Evolutionary conservation across 495 filamentous ascomycete species (phyloP), one percentile per base, ranked within the genome.

Genomic region (Trichoderma orchidacearum): DNA sequence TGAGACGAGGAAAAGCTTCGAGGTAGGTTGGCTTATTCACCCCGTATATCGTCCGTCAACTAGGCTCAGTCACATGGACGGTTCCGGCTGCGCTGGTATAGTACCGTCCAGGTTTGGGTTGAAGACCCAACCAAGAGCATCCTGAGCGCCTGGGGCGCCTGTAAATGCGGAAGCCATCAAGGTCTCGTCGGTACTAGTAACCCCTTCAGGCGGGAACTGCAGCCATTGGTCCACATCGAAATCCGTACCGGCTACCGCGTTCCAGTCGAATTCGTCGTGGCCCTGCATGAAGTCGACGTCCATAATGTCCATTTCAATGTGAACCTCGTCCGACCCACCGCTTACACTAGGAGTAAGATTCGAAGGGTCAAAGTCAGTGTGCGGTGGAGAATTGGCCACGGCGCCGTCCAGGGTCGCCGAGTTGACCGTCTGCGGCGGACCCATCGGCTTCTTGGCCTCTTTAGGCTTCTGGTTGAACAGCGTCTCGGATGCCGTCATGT

Each of bases 221-320:
- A 75, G 62, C 67, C 68, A 75, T 53, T 74, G 71, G 32, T 71
- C 70, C 51, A 72, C 72, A 60, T 75, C 70, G 41, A 74, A 67
- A 38, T 70, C 67, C 1, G 62, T 64, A 3, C 61, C 66, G 55
- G 69, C 56, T 1, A 70, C 56, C 31, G 66, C 64, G 52, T 65
- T 68, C 69, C 69, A 71, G 56, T 71, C 69, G 51, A 71, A 71
- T 8, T 64, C 64, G 57, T 68, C 65, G 36, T 59, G 58, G 18
- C 60, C 58, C 17, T 59, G 63, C 28, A 66, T 59, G 34, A 63
- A 61, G 32, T 71, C 64, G 54, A 64, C 61, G 21, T 66, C 63
- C n/a, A 62, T 5, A 23, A 61, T 61, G n/a, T 35, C 32, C 53
- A 35, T 8, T 27, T 55, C 53, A 21, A 65, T 38, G 7, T 57